A percentile compares a stretch with the other conserved stretches of the same genome.
Evolutionary conservation across 1,284 basidiomycete genomes (phyloP).

Genomic region (Chalciporus sp.): DNA sequence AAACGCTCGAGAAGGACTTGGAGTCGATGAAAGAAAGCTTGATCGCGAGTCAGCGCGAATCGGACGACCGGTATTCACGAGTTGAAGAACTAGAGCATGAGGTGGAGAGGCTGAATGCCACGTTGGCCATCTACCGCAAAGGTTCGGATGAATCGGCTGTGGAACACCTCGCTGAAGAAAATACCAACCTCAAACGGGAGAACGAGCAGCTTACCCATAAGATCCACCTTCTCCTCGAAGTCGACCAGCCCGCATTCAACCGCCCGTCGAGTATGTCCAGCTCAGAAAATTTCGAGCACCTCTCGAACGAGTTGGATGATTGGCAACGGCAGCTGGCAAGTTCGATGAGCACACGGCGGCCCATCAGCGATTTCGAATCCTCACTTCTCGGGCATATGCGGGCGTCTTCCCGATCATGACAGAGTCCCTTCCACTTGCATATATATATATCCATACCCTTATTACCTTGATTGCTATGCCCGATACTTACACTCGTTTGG

Average conservation of each 20-base stretch:
- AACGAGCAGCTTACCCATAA: conserved; percentile 86
- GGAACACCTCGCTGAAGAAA: conserved; percentile 79
- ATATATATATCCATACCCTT: conserved; percentile 58
- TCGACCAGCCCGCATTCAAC: conserved; percentile 74
- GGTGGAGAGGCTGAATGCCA: conserved; percentile 75
- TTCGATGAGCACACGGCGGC: conserved; percentile 71
- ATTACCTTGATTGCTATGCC: conserved; percentile 38
- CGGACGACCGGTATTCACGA: conserved; percentile 73
- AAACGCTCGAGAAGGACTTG: conserved; percentile 74
- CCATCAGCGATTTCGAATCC: conserved; percentile 70
- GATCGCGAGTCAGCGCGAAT: conserved; percentile 70
- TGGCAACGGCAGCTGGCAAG: conserved; percentile 81
- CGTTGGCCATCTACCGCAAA: conserved; percentile 74
- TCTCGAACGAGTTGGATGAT: conserved; percentile 78
- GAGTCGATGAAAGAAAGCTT: conserved; percentile 74
- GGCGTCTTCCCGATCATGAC: conserved; percentile 68
- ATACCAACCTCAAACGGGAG: conserved; percentile 74
- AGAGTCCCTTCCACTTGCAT: conserved; percentile 38
- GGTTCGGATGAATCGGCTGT: conserved; percentile 69
- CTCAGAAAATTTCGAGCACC: conserved; percentile 80
- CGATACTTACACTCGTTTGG: conserved; percentile 52
- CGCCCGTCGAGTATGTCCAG: conserved; percentile 74
- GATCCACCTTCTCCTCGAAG: conserved; percentile 83
- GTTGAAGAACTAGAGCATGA: conserved; percentile 81
- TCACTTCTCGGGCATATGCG: conserved; percentile 54